Percentiles rank a stretch among this genome's conserved stretches.
Conservation (phyloP, 345 rosid genomes). For the Draba incana region DNA sequence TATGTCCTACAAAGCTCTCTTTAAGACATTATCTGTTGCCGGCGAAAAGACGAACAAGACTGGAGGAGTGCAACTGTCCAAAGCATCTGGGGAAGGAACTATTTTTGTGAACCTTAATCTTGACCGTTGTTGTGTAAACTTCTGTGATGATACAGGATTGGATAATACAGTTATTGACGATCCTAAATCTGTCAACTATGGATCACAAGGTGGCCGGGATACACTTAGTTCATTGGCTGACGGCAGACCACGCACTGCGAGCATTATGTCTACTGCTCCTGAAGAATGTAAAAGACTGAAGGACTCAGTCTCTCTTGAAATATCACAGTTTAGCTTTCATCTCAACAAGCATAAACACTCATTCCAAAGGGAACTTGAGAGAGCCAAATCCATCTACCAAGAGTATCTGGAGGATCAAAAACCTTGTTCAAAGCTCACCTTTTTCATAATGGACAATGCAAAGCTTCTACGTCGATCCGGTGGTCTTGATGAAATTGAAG, state of each 20-base stretch:
- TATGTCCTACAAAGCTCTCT: conserved; percentile 69
- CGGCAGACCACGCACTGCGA: conserved; percentile 80
- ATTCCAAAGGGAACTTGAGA: conserved; percentile 84
- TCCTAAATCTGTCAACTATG: conserved; percentile 97
- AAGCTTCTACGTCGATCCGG: conserved; percentile 89
- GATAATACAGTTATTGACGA: conserved; percentile 70
- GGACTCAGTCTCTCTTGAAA: conserved; percentile 75
- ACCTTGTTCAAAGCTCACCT: conserved; percentile 56
- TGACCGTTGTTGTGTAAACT: conserved; percentile 78
- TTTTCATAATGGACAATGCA: conserved; percentile 81
- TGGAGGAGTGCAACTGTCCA: conserved; percentile 56
- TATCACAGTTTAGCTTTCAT: conserved; percentile 69
- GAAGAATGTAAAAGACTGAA: conserved; percentile 61
- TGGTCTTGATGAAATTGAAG: conserved; percentile 81
- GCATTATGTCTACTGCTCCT: conserved; percentile 54
- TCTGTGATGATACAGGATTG: conserved; percentile 66
- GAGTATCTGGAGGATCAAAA: no score
- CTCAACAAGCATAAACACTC: conserved; percentile 87
- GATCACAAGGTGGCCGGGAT: conserved; percentile 94
- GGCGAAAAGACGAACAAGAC: conserved; percentile 53
- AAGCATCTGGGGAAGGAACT: conserved; percentile 78
- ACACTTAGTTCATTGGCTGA: conserved; percentile 68
- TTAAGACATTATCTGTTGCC: conserved; percentile 57
- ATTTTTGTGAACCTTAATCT: conserved; percentile 73
- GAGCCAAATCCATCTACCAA: conserved; percentile 80